These are phyloP conservation scores for Colletotrichum abscissum DNA, from an alignment of 2,329 filamentous ascomycete species.

Conservation along the genomic window DNA sequence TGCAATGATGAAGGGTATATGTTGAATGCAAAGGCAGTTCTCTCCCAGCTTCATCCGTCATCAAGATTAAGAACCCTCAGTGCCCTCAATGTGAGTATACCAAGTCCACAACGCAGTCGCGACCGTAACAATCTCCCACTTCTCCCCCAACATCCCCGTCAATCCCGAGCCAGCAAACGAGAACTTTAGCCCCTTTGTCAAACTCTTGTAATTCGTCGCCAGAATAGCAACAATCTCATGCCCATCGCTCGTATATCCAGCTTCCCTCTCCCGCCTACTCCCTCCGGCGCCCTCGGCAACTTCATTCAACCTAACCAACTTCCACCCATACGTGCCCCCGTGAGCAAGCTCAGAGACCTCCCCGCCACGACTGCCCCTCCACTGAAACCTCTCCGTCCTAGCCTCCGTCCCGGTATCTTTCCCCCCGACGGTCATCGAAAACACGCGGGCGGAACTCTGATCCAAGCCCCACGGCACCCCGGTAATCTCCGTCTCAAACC, in stretches of 20 bases:
- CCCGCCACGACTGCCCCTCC: conserved; percentile 38
- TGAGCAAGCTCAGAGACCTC: conserved; percentile 36
- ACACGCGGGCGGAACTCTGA: neutral
- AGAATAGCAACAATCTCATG: conserved; percentile 56
- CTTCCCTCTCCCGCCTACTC: neutral
- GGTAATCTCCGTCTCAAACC: neutral
- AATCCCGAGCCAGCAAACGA: conserved; percentile 52
- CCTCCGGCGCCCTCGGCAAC: neutral
- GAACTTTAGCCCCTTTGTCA: conserved; percentile 50
- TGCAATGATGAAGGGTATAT: neutral
- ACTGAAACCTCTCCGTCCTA: conserved; percentile 41
- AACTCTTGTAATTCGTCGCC: conserved; percentile 43
- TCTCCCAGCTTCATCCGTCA: neutral
- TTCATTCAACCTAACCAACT: conserved; percentile 38
- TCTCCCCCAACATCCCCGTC: conserved; percentile 50
- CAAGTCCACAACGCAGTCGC: conserved; percentile 39
- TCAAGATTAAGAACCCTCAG: neutral
- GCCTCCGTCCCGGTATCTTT: conserved; percentile 25
- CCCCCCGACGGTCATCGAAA: neutral
- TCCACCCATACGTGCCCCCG: conserved; percentile 36
- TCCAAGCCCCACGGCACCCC: neutral
- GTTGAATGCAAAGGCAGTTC: neutral
- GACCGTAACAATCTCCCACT: conserved; percentile 55
- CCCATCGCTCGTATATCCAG: conserved; percentile 43
- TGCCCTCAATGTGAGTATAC: neutral